These are phyloP conservation scores for Polygonum maritimum DNA, from an alignment of 148 eudicot species.

Conservation along the genomic window DNA sequence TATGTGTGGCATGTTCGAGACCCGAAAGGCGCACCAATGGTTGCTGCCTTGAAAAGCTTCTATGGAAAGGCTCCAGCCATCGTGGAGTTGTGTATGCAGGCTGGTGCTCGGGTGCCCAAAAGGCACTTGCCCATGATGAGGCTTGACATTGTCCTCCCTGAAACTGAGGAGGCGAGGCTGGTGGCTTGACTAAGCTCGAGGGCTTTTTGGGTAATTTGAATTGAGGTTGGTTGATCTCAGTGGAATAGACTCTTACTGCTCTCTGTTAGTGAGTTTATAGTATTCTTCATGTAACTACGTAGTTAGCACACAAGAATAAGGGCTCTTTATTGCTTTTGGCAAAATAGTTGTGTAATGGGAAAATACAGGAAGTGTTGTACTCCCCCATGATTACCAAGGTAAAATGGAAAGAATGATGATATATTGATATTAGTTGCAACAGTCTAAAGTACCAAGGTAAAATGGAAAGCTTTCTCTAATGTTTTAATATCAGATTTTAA, in stretches of 20 bases:
- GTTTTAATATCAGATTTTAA: background rate
- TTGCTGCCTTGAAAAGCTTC: constrained; percentile 48
- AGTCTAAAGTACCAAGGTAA: too few relatives aligned
- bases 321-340: constrained; percentile 1
- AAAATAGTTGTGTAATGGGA: background rate
- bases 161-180: constrained; percentile 59
- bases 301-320: background rate
- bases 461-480: too few relatives aligned
- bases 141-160: constrained; percentile 86
- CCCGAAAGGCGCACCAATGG: constrained; percentile 66
- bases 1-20: constrained; percentile 90
- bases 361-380: background rate
- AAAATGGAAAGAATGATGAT: too few relatives aligned
- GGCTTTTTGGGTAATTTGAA: background rate
- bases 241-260: constrained; percentile 1
- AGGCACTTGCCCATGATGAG: constrained; percentile 85
- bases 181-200: constrained; percentile 31
- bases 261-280: background rate
- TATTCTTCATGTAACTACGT: background rate
- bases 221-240: background rate
- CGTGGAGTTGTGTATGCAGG: constrained; percentile 83
- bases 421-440: too few relatives aligned
- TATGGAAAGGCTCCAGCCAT: constrained; percentile 95
- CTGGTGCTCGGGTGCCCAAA: constrained; percentile 62
- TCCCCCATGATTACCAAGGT: background rate